Evolutionary conservation across 2,329 filamentous ascomycete genomes (phyloP).

Genomic region (Grosmannia huntii): DNA sequence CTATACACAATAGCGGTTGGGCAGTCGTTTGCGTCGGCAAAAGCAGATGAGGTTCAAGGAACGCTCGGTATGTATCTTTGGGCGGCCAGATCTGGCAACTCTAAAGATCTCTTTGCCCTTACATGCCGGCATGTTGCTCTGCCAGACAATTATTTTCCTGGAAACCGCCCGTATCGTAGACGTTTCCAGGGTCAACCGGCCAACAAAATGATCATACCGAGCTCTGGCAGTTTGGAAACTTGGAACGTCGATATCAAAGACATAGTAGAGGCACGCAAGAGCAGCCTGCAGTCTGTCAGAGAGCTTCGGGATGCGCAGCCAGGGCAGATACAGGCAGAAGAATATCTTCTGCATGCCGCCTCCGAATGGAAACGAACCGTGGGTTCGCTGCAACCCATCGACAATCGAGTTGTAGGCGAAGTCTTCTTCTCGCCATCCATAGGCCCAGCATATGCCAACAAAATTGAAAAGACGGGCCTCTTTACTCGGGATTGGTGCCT

Average conservation of each 20-base stretch:
- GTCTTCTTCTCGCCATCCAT: constrained; percentile 1
- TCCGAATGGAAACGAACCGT: background rate
- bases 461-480: background rate
- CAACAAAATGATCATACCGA: background rate
- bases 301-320: background rate
- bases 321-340: background rate
- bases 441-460: background rate
- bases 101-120: background rate
- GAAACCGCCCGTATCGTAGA: background rate
- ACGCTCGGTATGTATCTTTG: constrained; percentile 1
- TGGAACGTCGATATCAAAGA: background rate
- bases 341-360: background rate
- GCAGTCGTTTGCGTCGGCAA: background rate
- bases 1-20: background rate
- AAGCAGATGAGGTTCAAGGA: background rate
- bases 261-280: background rate
- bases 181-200: background rate
- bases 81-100: background rate
- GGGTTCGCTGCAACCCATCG: background rate
- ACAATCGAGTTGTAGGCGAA: background rate
- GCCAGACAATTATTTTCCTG: background rate
- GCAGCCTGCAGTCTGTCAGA: background rate
- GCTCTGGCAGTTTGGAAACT: background rate
- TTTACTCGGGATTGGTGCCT: constrained; percentile 1
- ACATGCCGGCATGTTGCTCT: constrained; percentile 2